Base-by-base conservation (phyloP, 805 yeast species). In the Candida berthetii region DNA sequence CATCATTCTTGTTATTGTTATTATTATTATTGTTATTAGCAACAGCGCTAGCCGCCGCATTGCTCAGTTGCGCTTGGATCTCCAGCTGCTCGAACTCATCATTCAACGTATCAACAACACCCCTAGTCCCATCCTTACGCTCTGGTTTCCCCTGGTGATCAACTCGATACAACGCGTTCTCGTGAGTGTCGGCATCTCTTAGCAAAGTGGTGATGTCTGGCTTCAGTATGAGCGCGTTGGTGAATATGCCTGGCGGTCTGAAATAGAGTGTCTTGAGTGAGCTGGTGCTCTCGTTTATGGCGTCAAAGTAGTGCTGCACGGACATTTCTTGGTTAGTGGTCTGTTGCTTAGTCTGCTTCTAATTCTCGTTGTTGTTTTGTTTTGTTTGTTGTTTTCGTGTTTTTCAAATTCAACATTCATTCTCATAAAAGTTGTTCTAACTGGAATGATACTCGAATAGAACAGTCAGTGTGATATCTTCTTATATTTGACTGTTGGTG, bases 241-340 rank as follows among this genome's bases (percentile, higher is more conserved):
- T 76, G 57, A 82, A 82, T 4, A 78, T 71, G 0, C 87, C 86
- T 0, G 85, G 77, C 0, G 72, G 67, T 17, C 68, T 58, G 56
- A 81, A 81, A 41, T 74, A 63, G 3, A 72, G 64, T 0, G 59
- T 49, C 29, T 47, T 49, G 4, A 56, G 36, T 0, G 55, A 50
- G 24, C 41, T 36, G 0, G 58, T 31, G 2, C 50, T 47, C 27
- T 46, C 37, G 28, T 43, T 41, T 15, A 54, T 42, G 4, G 49
- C 33, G 3, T 24, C n/a, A 2, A 51, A 31, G 13, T 37, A 40
- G 14, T 40, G 35, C 2, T 37, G 39, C 3, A 55, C 38, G 9
- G 39, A 18, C 13, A 19, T n/a, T n/a, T n/a, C n/a, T n/a, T 29
- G 7, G 3, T 31, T 4, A 9, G 6, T 22, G 25, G 6, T 7